Evolutionary conservation across 1,284 basidiomycete genomes (phyloP).

Genomic region (Trichosporon asahii): DNA sequence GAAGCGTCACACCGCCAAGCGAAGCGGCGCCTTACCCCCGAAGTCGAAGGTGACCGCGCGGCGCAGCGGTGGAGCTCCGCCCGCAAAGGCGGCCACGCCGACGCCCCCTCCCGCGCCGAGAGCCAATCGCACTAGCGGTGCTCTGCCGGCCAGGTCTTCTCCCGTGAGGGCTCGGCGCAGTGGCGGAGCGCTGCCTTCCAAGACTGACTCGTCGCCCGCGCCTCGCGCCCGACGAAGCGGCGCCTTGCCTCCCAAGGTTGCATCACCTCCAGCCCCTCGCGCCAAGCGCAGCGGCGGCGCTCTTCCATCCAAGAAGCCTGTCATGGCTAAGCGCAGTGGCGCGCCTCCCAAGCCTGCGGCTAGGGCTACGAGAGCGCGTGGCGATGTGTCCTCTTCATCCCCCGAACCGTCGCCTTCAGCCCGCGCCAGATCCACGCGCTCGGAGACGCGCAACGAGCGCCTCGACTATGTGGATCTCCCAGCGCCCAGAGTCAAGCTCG

Average conservation of each 20-base stretch:
- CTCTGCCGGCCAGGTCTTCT: neutral
- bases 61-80: neutral
- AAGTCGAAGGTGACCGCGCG: neutral
- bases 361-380: neutral
- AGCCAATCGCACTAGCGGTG: neutral
- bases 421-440: neutral
- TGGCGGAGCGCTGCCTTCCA: neutral
- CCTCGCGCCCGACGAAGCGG: neutral
- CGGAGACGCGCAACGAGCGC: neutral
- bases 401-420: neutral
- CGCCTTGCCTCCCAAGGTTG: neutral
- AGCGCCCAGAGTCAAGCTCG: neutral
- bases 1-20: neutral
- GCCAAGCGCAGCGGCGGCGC: neutral
- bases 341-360: neutral
- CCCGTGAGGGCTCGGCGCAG: neutral
- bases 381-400: neutral
- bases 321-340: neutral
- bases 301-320: neutral
- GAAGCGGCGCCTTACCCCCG: neutral
- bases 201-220: neutral
- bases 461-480: neutral
- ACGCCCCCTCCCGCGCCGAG: neutral
- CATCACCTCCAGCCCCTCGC: neutral
- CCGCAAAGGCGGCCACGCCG: neutral